A percentile compares a stretch with the other conserved stretches of the same genome.
These are phyloP conservation scores for Cordyceps pruinosa DNA, from an alignment of 2,329 filamentous ascomycete genomes.

Conservation along the genomic window DNA sequence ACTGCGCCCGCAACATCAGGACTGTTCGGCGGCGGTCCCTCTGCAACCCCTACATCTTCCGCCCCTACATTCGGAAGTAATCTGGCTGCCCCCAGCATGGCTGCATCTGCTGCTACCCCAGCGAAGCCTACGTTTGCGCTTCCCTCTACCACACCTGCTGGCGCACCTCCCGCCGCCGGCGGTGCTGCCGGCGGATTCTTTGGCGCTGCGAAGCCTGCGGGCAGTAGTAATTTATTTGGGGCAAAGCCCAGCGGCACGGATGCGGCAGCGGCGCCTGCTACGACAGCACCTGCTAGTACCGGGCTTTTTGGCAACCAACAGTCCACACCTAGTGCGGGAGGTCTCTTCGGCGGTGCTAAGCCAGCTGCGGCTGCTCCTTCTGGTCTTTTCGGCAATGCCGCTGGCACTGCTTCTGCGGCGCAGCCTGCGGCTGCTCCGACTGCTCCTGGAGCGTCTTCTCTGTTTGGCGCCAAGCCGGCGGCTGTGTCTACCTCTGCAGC, in stretches of 20 bases:
- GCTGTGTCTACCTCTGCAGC: slow-evolving; percentile 19
- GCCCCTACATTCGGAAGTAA: slow-evolving; percentile 23
- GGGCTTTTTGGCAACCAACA: slow-evolving; percentile 17
- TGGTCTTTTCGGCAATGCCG: slow-evolving; percentile 26
- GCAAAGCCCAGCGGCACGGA: slow-evolving; percentile 17
- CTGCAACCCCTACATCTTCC: not conserved
- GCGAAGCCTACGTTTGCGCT: slow-evolving; percentile 43
- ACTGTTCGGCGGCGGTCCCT: slow-evolving; percentile 25
- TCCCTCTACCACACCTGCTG: slow-evolving; percentile 49
- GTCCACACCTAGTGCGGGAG: slow-evolving; percentile 15
- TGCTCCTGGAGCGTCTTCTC: slow-evolving; percentile 11
- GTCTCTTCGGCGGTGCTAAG: slow-evolving; percentile 23
- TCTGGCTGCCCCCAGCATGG: slow-evolving; percentile 22
- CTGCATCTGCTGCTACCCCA: slow-evolving; percentile 28
- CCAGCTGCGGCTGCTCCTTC: slow-evolving; percentile 18
- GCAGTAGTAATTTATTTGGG: slow-evolving; percentile 10
- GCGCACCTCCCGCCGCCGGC: slow-evolving; percentile 40
- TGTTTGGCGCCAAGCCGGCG: slow-evolving; percentile 21
- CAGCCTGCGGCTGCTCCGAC: slow-evolving; percentile 18
- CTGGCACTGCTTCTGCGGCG: slow-evolving; percentile 23
- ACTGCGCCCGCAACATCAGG: slow-evolving; percentile 21
- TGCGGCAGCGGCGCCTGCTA: slow-evolving; percentile 11
- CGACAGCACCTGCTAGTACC: slow-evolving; percentile 9
- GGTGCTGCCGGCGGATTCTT: slow-evolving; percentile 26
- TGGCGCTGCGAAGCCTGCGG: slow-evolving; percentile 16